Evolutionary conservation across 2,329 filamentous ascomycete species (phyloP), one percentile per base, ranked within the genome.

Genomic region (Fusarium beomiforme): DNA sequence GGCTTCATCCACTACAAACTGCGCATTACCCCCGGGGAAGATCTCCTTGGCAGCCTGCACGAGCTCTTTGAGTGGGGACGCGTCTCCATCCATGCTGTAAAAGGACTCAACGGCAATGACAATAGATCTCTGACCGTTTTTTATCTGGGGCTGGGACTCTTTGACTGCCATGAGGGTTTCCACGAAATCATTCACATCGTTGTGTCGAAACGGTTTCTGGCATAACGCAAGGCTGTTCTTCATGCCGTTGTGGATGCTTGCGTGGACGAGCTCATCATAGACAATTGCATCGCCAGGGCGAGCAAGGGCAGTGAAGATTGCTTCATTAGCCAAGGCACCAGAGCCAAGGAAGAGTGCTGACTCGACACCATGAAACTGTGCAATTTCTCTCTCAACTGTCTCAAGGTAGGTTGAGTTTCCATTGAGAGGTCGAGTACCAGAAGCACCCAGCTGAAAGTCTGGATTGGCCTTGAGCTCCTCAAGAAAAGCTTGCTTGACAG

Each of bases 231-330:
- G 81, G 14, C 84, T 86, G 7, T 86, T 77, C n/a, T 83, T 80
- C 86, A 92, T 91, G 2, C 90, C 90, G 68, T 91, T 89, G 64
- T 89, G 88, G 1, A 86, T 85, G 77, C 89, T 92, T 1, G 91
- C 91, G 72, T 93, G 91, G 6, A 92, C 87, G 17, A 89, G 82
- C 70, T 89, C 88, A 77, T 93, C 91, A 64, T 90, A 90, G 1
- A 93, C 73, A 23, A 93, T 84, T 2, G 83, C 75, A 74, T 89
- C 88, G 0, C 85, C 86, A 0, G 82, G 82, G 31, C 84, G 85
- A 0, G 87, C 87, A 17, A 89, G 77, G 34, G 82, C 82, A 0
- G 83, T 79, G 23, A 85, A 84, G 14, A 89, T 83, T 13, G 84
- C 86, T 2, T 81, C 77, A 69, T 89, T 89, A 19, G 85, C 87